Conservation (phyloP, 345 rosid species). For the Orychophragmus violaceus region DNA sequence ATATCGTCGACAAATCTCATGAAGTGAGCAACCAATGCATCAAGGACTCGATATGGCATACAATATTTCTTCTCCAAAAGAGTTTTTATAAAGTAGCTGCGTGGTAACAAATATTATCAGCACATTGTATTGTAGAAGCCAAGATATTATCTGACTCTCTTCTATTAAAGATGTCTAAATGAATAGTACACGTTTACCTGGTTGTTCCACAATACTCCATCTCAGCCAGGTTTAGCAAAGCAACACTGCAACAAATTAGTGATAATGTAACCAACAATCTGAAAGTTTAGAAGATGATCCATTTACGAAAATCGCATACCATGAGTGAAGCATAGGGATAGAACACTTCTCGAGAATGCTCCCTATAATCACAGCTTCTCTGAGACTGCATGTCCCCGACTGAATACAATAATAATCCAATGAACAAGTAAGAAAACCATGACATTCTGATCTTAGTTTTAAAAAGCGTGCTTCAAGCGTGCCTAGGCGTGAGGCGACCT, state of each 20-base stretch:
- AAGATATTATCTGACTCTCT: neutral
- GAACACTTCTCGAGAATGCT: constrained; percentile 78
- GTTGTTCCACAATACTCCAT: constrained; percentile 97
- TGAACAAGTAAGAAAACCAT: neutral
- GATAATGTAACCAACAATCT: neutral
- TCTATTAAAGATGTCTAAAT: neutral
- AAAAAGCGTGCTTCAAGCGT: too few species aligned
- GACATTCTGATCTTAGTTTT: too few species aligned
- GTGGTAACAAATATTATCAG: neutral
- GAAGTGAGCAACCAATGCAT: constrained; percentile 75
- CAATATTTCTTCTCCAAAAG: constrained; percentile 90
- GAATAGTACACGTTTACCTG: constrained; percentile 40
- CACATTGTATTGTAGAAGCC: neutral
- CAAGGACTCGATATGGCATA: constrained; percentile 78
- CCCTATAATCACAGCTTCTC: constrained; percentile 94
- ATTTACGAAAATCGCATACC: constrained; percentile 37
- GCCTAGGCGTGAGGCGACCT: too few species aligned
- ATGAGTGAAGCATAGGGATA: constrained; percentile 83
- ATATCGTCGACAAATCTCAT: constrained; percentile 71
- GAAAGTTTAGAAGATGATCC: neutral
- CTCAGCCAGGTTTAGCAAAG: constrained; percentile 71
- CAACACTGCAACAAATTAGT: constrained; percentile 49
- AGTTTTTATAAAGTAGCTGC: constrained; percentile 89
- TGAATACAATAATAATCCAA: constrained; percentile 25
- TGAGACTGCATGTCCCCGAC: constrained; percentile 90